Percentiles rank a stretch among this genome's conserved stretches.
These are phyloP conservation scores for Umbelopsis sp. DNA, from an alignment of 371 early-diverging fungal genomes.

Conservation along the genomic window DNA sequence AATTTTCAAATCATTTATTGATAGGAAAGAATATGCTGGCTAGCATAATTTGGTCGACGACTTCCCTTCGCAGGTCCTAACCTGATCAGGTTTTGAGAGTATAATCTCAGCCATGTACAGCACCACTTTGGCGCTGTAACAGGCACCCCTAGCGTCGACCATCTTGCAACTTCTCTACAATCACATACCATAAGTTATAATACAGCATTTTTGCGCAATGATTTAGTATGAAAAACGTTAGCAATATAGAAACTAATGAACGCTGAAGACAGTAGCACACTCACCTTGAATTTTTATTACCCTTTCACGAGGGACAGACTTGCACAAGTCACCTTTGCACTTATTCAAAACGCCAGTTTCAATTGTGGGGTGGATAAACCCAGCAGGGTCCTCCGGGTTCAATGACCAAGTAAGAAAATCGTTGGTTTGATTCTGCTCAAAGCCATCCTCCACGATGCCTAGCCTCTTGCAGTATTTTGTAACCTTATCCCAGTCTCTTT, in stretches of 20 bases:
- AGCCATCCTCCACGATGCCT: slow-evolving; percentile 53
- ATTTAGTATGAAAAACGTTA: not conserved
- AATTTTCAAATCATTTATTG: not conserved
- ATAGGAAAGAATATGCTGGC: not conserved
- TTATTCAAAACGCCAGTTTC: slow-evolving; percentile 51
- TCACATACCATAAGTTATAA: not conserved
- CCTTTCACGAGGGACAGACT: not conserved
- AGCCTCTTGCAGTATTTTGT: slow-evolving; percentile 67
- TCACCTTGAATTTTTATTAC: not conserved
- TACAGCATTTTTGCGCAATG: not conserved
- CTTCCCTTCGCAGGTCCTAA: slow-evolving; percentile 64
- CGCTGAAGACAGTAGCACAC: not conserved
- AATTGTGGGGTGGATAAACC: slow-evolving; percentile 42
- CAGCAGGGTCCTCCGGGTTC: slow-evolving; percentile 42
- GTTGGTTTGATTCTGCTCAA: slow-evolving; percentile 68
- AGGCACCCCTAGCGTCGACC: slow-evolving; percentile 59
- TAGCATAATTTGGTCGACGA: slow-evolving; percentile 30
- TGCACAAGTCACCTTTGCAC: not conserved
- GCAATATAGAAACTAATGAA: not conserved
- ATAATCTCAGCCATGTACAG: slow-evolving; percentile 51
- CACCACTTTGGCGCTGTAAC: slow-evolving; percentile 23
- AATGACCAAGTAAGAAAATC: slow-evolving; percentile 54
- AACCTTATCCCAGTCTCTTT: slow-evolving; percentile 73
- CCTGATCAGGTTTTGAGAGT: slow-evolving; percentile 63
- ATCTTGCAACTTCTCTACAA: slow-evolving; percentile 5